phyloP scores from a whole-genome alignment of 768 basidiomycete species.

The Pulveroboletus sp. region DNA sequence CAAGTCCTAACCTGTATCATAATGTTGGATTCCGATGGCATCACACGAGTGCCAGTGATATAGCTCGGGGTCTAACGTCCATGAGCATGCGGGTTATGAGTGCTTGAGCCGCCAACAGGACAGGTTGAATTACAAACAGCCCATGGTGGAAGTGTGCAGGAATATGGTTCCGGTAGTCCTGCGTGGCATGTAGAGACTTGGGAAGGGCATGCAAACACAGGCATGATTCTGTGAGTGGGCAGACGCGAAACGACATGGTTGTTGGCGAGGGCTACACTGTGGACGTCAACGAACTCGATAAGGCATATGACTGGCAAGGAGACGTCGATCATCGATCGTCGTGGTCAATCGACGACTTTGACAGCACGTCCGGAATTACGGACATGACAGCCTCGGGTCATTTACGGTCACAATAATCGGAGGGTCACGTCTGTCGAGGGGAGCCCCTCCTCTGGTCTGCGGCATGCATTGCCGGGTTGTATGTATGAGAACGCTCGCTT shows the following conservation, averaged over 20 bases:
- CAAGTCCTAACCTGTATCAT: not conserved
- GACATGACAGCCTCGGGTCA: conserved; percentile 3
- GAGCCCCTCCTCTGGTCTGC: not conserved
- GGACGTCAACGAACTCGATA: conserved; percentile 7
- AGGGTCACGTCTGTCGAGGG: not conserved
- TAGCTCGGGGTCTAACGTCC: too few relatives aligned
- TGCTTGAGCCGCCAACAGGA: too few relatives aligned
- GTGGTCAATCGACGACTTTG: conserved; percentile 10
- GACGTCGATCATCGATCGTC: conserved; percentile 1
- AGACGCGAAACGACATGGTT: not conserved
- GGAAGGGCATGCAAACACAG: not conserved
- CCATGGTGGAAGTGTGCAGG: too few relatives aligned
- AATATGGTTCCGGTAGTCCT: too few relatives aligned
- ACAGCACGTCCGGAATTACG: too few relatives aligned
- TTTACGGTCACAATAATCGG: conserved; percentile 14
- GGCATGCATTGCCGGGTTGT: too few relatives aligned
- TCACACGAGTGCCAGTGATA: not conserved
- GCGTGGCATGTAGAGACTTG: not conserved
- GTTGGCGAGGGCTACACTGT: not conserved
- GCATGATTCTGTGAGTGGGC: not conserved
- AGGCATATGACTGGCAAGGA: conserved; percentile 15
- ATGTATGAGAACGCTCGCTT: not conserved
- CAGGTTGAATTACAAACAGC: too few relatives aligned
- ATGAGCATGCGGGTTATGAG: too few relatives aligned
- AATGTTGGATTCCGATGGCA: not conserved